Percentiles rank a stretch among this genome's conserved stretches.
phyloP scores from a whole-genome alignment of 2,329 filamentous ascomycete species.

The Aureobasidium sp. region DNA sequence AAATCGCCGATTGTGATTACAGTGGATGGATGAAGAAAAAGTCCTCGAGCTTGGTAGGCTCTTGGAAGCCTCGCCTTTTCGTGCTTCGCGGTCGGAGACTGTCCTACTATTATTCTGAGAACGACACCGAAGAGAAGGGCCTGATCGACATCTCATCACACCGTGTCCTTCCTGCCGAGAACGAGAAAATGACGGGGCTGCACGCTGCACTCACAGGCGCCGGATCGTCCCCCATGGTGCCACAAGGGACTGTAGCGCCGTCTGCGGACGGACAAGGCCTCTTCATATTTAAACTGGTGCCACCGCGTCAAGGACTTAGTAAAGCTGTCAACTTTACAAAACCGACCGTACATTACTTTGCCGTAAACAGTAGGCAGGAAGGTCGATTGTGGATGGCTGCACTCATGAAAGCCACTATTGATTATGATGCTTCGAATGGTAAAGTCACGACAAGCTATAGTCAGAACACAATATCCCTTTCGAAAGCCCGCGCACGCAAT shows the following conservation, averaged over 20 bases:
- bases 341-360: conserved; percentile 95
- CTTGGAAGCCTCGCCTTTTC: conserved; percentile 96
- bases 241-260: conserved; percentile 45
- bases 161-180: conserved; percentile 88
- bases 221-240: conserved; percentile 54
- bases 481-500: conserved; percentile 79
- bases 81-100: conserved; percentile 84
- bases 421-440: conserved; percentile 65
- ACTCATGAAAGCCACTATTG: conserved; percentile 97
- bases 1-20: conserved; percentile 82
- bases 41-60: conserved; percentile 90
- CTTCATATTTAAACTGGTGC: conserved; percentile 97
- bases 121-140: conserved; percentile 86
- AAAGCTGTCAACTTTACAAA: conserved; percentile 96
- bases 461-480: conserved; percentile 89
- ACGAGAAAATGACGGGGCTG: conserved; percentile 80
- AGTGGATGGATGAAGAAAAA: conserved; percentile 99
- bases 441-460: conserved; percentile 88
- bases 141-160: conserved; percentile 97
- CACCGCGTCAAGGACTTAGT: conserved; percentile 77
- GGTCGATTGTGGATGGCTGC: conserved; percentile 97
- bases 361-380: conserved; percentile 80
- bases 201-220: conserved; percentile 89
- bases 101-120: conserved; percentile 93
- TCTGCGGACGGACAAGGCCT: conserved; percentile 44